Evolutionary conservation across 176 grass and related monocot genomes (phyloP).

Genomic region (Oryza punctata): DNA sequence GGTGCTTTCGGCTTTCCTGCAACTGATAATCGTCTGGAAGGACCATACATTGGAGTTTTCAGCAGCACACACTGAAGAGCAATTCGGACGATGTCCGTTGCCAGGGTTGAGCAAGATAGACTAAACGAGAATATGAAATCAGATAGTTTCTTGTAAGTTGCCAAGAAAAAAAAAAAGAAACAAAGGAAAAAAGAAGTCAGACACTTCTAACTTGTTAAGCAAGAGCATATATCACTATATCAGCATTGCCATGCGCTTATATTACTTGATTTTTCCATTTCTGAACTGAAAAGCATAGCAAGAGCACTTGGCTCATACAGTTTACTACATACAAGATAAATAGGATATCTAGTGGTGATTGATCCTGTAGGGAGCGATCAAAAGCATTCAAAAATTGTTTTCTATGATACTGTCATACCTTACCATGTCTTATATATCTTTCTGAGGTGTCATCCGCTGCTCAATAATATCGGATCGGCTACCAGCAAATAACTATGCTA

Average conservation of each 20-base stretch:
- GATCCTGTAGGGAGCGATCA: background rate
- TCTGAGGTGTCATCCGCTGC: background rate
- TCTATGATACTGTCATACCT: background rate
- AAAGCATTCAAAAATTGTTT: background rate
- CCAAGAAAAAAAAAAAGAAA: too few relatives aligned
- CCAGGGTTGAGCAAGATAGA: too few relatives aligned
- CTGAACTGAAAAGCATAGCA: slow-evolving; percentile 7
- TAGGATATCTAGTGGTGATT: background rate
- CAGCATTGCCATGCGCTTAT: background rate
- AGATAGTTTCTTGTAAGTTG: too few relatives aligned
- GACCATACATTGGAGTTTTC: too few relatives aligned
- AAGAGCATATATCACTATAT: background rate
- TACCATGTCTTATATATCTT: background rate
- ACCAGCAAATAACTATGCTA: slow-evolving; percentile 23
- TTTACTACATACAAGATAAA: slow-evolving; percentile 24
- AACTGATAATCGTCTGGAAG: too few relatives aligned
- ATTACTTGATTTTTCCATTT: slow-evolving; percentile 12
- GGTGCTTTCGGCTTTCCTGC: too few relatives aligned
- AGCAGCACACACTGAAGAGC: too few relatives aligned
- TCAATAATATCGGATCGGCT: slow-evolving; percentile 3
- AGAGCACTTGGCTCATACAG: background rate
- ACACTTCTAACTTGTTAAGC: background rate
- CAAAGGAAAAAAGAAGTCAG: background rate
- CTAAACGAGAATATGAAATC: too few relatives aligned
- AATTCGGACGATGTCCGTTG: too few relatives aligned